Percentiles rank a stretch among this genome's conserved stretches.
Evolutionary conservation across 257 asterid genomes (phyloP).

Genomic region (Gentiana macrophylla): DNA sequence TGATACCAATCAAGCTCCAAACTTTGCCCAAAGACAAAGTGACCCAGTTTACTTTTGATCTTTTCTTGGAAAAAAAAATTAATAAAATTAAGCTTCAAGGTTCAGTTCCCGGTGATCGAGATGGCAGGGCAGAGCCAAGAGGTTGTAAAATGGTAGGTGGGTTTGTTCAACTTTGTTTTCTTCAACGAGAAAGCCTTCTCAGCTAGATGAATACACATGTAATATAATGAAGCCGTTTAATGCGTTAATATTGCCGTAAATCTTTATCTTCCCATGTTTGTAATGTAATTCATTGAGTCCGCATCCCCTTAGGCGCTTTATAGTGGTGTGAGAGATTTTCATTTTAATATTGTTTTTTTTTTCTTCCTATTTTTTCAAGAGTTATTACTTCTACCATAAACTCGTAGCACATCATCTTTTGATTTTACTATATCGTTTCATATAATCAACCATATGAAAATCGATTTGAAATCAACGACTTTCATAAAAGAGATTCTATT

Average conservation of each 20-base stretch:
- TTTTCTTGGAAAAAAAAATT: not conserved
- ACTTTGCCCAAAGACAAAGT: conserved; percentile 1
- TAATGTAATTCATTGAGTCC: not conserved
- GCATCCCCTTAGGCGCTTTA: too few relatives aligned
- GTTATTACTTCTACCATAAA: too few relatives aligned
- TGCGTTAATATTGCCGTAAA: conserved; percentile 6
- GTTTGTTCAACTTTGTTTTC: not conserved
- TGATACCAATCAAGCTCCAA: not conserved
- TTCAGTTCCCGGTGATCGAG: not conserved
- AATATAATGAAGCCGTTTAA: conserved; percentile 4
- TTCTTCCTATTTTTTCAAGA: too few relatives aligned
- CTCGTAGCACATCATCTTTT: too few relatives aligned
- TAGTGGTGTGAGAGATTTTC: too few relatives aligned
- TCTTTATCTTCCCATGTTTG: not conserved
- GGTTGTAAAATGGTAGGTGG: not conserved
- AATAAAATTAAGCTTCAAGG: not conserved
- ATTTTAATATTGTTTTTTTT: too few relatives aligned
- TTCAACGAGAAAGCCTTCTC: not conserved
- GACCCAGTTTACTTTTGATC: not conserved
- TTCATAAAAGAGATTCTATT: too few relatives aligned
- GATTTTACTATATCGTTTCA: too few relatives aligned
- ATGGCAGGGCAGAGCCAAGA: not conserved
- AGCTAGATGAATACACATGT: not conserved
- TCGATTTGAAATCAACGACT: too few relatives aligned
- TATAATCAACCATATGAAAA: too few relatives aligned